Percentiles rank a stretch among this genome's conserved stretches.
Evolutionary conservation across 768 basidiomycete species (phyloP).

Genomic region (Amanita thiersii): DNA sequence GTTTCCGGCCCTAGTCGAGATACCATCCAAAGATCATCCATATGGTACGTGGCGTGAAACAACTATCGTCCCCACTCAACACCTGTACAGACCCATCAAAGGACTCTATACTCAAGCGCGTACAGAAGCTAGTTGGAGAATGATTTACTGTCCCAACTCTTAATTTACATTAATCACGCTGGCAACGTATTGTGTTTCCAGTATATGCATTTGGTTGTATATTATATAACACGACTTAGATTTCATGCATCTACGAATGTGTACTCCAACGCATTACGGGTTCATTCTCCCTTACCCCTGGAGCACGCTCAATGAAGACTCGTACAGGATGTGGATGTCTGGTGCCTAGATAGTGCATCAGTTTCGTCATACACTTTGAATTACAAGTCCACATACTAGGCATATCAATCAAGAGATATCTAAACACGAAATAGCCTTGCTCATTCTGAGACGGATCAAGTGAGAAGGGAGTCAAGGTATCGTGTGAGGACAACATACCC

Average conservation of each 20-base stretch:
- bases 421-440: constrained; percentile 70
- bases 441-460: constrained; percentile 41
- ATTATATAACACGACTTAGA: constrained; percentile 11
- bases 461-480: constrained; percentile 8
- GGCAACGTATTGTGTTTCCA: neutral
- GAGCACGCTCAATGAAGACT: constrained; percentile 60
- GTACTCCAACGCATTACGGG: constrained; percentile 62
- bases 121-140: constrained; percentile 94
- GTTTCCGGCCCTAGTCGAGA: constrained; percentile 95
- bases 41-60: constrained; percentile 56
- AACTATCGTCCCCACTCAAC: neutral
- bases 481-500: constrained; percentile 36
- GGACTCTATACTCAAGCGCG: constrained; percentile 92
- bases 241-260: constrained; percentile 16
- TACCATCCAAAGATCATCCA: constrained; percentile 97
- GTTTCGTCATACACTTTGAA: constrained; percentile 2
- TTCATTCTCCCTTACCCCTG: constrained; percentile 64
- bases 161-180: neutral
- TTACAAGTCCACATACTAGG: constrained; percentile 47
- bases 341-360: constrained; percentile 38
- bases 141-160: neutral
- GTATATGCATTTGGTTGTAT: constrained; percentile 15
- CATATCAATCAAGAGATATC: constrained; percentile 72
- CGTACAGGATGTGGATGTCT: constrained; percentile 52
- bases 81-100: constrained; percentile 74